Conservation (phyloP, 1,284 basidiomycete species). For the Malassezia equina region DNA sequence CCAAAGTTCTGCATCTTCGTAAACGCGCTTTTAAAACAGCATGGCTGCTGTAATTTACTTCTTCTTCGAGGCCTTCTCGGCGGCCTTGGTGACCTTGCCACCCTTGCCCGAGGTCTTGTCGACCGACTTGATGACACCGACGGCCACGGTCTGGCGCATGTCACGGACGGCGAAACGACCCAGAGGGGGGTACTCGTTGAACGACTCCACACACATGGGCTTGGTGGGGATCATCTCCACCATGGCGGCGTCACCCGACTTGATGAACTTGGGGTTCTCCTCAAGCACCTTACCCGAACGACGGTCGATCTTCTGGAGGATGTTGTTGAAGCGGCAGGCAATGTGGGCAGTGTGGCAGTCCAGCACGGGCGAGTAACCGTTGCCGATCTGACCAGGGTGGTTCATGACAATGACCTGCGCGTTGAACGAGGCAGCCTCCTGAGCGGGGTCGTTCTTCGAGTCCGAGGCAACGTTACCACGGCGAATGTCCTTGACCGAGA, state of each 20-base stretch:
- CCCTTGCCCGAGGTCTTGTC: conserved; percentile 25
- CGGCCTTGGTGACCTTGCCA: conserved; percentile 76
- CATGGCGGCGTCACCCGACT: conserved; percentile 62
- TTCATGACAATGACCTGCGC: conserved; percentile 99
- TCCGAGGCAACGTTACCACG: conserved; percentile 98
- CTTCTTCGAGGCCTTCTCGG: conserved; percentile 66
- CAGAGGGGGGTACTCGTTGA: conserved; percentile 95
- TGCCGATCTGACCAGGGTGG: conserved; percentile 99
- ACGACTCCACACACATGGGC: conserved; percentile 96
- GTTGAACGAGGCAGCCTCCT: conserved; percentile 98
- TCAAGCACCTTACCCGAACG: conserved; percentile 90
- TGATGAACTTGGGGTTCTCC: conserved; percentile 77
- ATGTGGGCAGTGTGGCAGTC: conserved; percentile 99
- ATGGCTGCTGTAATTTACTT: conserved; percentile 30
- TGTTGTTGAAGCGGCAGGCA: conserved; percentile 97
- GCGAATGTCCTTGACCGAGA: conserved; percentile 99
- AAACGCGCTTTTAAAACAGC: conserved; percentile 14
- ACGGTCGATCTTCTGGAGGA: conserved; percentile 93
- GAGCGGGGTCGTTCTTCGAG: conserved; percentile 99
- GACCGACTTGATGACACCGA: conserved; percentile 77
- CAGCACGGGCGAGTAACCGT: conserved; percentile 92
- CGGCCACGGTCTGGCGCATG: conserved; percentile 55
- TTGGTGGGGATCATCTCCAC: conserved; percentile 94
- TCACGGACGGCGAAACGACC: conserved; percentile 75
- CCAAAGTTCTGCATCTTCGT: not conserved